These are phyloP conservation scores for Leishmania amazonensis DNA, from an alignment of 208 protist genomes.

Conservation along the genomic window DNA sequence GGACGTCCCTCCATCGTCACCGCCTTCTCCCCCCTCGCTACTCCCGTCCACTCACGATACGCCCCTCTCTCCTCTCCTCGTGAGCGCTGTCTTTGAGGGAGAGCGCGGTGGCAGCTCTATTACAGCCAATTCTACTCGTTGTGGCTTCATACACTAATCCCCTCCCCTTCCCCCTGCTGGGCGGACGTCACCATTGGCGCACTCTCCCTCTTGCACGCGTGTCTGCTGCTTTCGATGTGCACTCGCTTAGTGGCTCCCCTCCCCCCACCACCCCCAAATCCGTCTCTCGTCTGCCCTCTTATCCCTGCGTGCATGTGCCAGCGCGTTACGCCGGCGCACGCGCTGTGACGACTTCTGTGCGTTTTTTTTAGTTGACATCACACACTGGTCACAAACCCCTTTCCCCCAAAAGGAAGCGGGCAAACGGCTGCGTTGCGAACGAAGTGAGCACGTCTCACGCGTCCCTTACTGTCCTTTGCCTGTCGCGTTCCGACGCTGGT, in stretches of 20 bases:
- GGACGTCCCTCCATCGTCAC: not conserved
- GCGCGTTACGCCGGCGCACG: not conserved
- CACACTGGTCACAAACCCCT: not conserved
- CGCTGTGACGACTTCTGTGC: not conserved
- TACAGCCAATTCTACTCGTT: not conserved
- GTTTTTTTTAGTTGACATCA: not conserved
- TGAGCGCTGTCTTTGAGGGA: not conserved
- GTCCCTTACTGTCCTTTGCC: not conserved
- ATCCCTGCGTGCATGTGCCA: not conserved
- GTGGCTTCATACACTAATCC: not conserved
- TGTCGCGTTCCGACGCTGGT: not conserved
- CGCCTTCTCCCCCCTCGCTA: not conserved
- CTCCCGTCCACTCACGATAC: not conserved
- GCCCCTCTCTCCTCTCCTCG: not conserved
- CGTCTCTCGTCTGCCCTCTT: not conserved
- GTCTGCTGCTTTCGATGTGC: not conserved
- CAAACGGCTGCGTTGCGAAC: not conserved
- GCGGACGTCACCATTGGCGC: not conserved
- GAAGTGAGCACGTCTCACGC: not conserved
- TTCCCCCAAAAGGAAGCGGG: too few species aligned
- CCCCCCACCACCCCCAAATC: not conserved
- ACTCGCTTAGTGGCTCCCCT: not conserved
- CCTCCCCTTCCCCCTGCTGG: not conserved
- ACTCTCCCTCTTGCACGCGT: not conserved
- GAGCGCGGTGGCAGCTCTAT: not conserved